Conservation (phyloP, 768 basidiomycete genomes). For the Mycena latifolia region DNA sequence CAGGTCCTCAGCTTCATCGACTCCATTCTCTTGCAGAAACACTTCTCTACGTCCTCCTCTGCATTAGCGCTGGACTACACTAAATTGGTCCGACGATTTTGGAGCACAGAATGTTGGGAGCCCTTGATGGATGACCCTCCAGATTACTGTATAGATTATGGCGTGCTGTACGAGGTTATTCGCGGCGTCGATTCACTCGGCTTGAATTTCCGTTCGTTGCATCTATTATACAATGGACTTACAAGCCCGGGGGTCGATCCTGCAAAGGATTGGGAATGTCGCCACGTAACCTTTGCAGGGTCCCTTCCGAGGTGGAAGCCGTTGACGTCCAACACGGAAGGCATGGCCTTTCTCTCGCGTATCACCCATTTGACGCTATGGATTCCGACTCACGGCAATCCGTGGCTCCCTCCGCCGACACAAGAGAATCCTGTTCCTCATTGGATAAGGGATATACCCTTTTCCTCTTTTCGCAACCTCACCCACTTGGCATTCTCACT, state of each 20-base stretch:
- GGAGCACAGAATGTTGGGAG: constrained; percentile 47
- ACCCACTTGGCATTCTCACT: constrained; percentile 50
- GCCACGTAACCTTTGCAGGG: constrained; percentile 49
- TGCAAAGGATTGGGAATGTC: constrained; percentile 42
- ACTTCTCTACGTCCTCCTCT: constrained; percentile 24
- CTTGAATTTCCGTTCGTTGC: constrained; percentile 45
- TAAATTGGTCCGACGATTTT: constrained; percentile 47
- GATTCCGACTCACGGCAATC: constrained; percentile 30
- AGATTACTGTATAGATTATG: constrained; percentile 35
- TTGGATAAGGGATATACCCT: constrained; percentile 48
- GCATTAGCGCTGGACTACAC: constrained; percentile 48
- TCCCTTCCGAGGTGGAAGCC: constrained; percentile 47
- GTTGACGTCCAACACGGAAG: constrained; percentile 44
- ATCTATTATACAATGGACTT: constrained; percentile 51
- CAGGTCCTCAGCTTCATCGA: constrained; percentile 48
- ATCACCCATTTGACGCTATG: constrained; percentile 53
- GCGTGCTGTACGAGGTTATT: constrained; percentile 43
- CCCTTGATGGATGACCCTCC: constrained; percentile 39
- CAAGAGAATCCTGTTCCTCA: constrained; percentile 12
- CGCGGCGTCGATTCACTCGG: constrained; percentile 48
- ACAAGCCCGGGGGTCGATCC: constrained; percentile 25
- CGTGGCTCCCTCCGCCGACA: constrained; percentile 9
- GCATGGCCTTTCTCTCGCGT: constrained; percentile 49
- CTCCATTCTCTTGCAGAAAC: constrained; percentile 45
- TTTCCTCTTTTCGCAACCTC: constrained; percentile 46